Base-by-base conservation (phyloP, 495 filamentous ascomycete species). In the Podospora fimiseda region DNA sequence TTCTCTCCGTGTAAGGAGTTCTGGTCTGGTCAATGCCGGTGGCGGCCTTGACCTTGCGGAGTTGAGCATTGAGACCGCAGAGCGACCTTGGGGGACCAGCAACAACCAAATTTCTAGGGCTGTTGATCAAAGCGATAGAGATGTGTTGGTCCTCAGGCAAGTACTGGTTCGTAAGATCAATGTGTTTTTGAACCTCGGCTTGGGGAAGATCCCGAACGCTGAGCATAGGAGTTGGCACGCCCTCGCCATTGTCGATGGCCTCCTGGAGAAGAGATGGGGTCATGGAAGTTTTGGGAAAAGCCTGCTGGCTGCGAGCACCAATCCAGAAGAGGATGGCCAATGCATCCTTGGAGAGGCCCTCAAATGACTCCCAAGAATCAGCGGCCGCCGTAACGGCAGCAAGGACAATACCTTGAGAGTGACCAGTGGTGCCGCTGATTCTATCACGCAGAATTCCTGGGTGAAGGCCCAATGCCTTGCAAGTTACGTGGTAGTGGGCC, bases 301-400 rank as follows among this genome's bases (percentile, higher is more conserved):
- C 90, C 66, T 99, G 94, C 65, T 99, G 94, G 67, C 92, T 96
- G 58, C 94, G 88, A n/a, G 91, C 81, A 57, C 94, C 94, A 58
- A 99, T 97, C 94, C 93, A 99, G 75, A 99, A 99, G n/a, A 99
- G 86, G 53, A 94, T 86, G 6, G 85, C 94, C 51, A 99, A 73
- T 1, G 91, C 86, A 61, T 87, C 79, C 47, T 78, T 85, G 30
- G 89, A 77, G 27, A 85, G 79, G 60, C 86, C 81, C 36, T 87
- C 80, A 60, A 94, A 97, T 1, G 86, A 87, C 53, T 94, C 88
- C 94, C 94, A 97, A 41, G 80, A 84, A 56, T 87, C 83, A 8
- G 89, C 85, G 2, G 90, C 85, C 3, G 94, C 87, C 47, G 94
- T 93, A 23, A 84, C 89, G n/a, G 91, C 91, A 13, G 94, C 93